These are phyloP conservation scores for Wickerhamia fluorescens DNA, from an alignment of 805 yeast species.

Conservation along the genomic window DNA sequence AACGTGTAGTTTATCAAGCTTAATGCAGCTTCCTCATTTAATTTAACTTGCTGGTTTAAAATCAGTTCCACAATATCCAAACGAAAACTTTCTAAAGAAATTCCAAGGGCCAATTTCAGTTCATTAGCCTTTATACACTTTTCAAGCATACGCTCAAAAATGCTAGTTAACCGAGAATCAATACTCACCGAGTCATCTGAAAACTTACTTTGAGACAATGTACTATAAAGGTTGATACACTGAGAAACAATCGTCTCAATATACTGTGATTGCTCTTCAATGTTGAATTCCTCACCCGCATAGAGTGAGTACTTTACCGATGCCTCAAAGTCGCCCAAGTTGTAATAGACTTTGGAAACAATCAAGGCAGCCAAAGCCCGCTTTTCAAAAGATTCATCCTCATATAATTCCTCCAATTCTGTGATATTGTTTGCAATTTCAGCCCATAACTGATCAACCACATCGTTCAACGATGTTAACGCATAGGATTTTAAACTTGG, in stretches of 20 bases:
- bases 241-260: slow-evolving; percentile 91
- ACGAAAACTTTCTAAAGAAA: slow-evolving; percentile 82
- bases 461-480: slow-evolving; percentile 65
- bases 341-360: slow-evolving; percentile 84
- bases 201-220: slow-evolving; percentile 45
- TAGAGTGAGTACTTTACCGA: slow-evolving; percentile 84
- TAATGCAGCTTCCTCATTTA: slow-evolving; percentile 46
- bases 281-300: slow-evolving; percentile 74
- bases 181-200: slow-evolving; percentile 21
- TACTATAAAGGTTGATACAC: slow-evolving; percentile 79
- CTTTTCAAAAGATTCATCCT: slow-evolving; percentile 70
- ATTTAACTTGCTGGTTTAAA: slow-evolving; percentile 33
- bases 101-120: slow-evolving; percentile 77
- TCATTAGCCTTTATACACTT: slow-evolving; percentile 73
- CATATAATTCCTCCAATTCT: slow-evolving; percentile 86
- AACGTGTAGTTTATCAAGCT: slow-evolving; percentile 66
- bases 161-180: slow-evolving; percentile 55
- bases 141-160: slow-evolving; percentile 81
- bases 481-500: slow-evolving; percentile 75
- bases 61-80: slow-evolving; percentile 68
- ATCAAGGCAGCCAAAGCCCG: slow-evolving; percentile 83
- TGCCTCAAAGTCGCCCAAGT: slow-evolving; percentile 87
- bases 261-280: slow-evolving; percentile 72
- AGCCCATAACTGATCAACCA: slow-evolving; percentile 93
- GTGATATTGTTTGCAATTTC: slow-evolving; percentile 88